Evolutionary conservation across 768 basidiomycete genomes (phyloP).

Genomic region (Leccinum variicolor): DNA sequence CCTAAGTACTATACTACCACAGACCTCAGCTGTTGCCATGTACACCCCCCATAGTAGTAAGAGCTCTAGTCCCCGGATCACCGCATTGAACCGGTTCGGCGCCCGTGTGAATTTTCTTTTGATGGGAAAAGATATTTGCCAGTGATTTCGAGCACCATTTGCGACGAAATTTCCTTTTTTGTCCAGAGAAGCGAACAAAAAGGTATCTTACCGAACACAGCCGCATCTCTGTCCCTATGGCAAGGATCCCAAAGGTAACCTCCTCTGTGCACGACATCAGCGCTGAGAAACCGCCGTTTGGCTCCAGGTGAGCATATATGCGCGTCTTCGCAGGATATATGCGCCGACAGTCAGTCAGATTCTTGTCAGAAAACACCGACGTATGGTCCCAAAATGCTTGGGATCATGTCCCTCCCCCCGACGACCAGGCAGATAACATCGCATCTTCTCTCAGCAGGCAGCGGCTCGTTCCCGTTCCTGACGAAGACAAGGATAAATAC

Average conservation of each 20-base stretch:
- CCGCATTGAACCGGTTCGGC: too few species aligned
- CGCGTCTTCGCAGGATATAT: background rate
- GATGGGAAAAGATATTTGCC: too few species aligned
- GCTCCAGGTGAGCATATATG: conserved; percentile 51
- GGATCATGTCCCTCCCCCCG: conserved; percentile 85
- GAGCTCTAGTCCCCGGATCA: background rate
- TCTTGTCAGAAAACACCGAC: conserved; percentile 64
- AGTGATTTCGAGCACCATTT: too few species aligned
- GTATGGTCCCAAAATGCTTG: conserved; percentile 89
- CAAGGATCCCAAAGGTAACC: conserved; percentile 33
- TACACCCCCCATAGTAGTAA: too few species aligned
- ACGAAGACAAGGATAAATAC: conserved; percentile 66
- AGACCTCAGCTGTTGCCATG: too few species aligned
- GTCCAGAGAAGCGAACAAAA: background rate
- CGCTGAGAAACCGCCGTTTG: conserved; percentile 62
- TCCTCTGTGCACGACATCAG: conserved; percentile 67
- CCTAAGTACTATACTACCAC: too few species aligned
- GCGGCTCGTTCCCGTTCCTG: conserved; percentile 65
- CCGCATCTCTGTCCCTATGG: background rate
- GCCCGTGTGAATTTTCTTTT: too few species aligned
- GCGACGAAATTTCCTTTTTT: background rate
- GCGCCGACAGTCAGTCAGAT: conserved; percentile 39
- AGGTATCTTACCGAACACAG: too few species aligned
- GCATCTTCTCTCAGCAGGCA: conserved; percentile 68
- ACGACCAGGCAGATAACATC: conserved; percentile 76